phyloP scores from a whole-genome alignment of 169 alveolate species.

The Neospora caninum region DNA sequence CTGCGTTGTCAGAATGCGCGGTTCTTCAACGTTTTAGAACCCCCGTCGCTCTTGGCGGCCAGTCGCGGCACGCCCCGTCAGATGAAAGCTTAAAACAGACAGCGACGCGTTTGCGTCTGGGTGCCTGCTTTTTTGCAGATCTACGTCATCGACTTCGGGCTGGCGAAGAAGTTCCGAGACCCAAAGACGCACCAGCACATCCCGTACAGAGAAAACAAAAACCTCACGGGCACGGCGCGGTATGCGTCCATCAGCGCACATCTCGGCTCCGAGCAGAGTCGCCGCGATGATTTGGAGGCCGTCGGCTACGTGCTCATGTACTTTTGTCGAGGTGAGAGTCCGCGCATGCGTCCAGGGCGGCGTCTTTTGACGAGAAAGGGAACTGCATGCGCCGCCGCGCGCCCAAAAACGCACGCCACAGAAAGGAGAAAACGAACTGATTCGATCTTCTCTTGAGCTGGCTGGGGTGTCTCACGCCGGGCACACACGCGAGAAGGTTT shows the following conservation, averaged over 20 bases:
- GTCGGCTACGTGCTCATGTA: slow-evolving; percentile 86
- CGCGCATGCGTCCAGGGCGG: neutral
- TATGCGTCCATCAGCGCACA: slow-evolving; percentile 98
- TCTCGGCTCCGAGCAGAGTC: slow-evolving; percentile 91
- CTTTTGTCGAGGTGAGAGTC: slow-evolving; percentile 76
- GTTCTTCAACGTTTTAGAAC: too few relatives aligned
- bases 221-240: slow-evolving; percentile 98
- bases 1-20: too few relatives aligned
- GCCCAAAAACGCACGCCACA: neutral
- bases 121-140: slow-evolving; percentile 84
- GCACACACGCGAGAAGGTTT: too few relatives aligned
- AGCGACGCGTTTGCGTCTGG: neutral
- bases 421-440: too few relatives aligned
- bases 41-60: too few relatives aligned
- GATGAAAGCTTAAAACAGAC: too few relatives aligned
- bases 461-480: too few relatives aligned
- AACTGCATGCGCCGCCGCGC: neutral
- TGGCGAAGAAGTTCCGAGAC: slow-evolving; percentile 95
- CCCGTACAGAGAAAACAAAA: slow-evolving; percentile 96
- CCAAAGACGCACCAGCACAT: slow-evolving; percentile 95
- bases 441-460: too few relatives aligned
- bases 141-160: slow-evolving; percentile 96
- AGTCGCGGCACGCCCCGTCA: too few relatives aligned
- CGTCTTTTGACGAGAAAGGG: neutral
- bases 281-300: slow-evolving; percentile 93